Evolutionary conservation across 2,329 filamentous ascomycete genomes (phyloP).

Genomic region (Ramularia endophylla): DNA sequence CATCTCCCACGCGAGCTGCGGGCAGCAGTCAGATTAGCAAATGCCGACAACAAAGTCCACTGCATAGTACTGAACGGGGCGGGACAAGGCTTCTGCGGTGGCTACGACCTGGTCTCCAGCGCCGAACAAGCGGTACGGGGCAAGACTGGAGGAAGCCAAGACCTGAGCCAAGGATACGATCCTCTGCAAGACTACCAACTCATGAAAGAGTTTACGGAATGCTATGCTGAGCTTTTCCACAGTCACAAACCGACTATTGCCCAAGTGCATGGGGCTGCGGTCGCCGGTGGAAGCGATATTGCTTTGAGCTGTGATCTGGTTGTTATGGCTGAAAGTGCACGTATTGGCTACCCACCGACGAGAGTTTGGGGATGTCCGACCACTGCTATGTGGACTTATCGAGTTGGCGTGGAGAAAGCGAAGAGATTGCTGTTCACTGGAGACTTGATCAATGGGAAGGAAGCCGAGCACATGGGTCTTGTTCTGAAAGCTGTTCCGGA

Average conservation of each 20-base stretch:
- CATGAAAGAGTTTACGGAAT: slow-evolving; percentile 4
- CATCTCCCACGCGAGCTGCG: slow-evolving; percentile 5
- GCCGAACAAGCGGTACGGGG: slow-evolving; percentile 2
- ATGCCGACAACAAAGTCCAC: slow-evolving; percentile 5
- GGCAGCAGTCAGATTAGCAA: slow-evolving; percentile 4
- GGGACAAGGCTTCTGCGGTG: slow-evolving; percentile 9
- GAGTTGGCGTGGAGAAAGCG: slow-evolving; percentile 1
- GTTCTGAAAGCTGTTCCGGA: slow-evolving; percentile 7
- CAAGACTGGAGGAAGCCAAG: slow-evolving; percentile 2
- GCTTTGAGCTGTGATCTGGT: slow-evolving; percentile 4
- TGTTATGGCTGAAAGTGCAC: slow-evolving; percentile 3
- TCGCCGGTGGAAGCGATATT: slow-evolving; percentile 3
- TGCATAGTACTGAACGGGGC: slow-evolving; percentile 9
- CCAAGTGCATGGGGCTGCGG: slow-evolving; percentile 2
- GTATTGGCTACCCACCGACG: slow-evolving; percentile 3
- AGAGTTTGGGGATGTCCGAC: slow-evolving; percentile 4
- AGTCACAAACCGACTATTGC: slow-evolving; percentile 3
- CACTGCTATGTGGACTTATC: slow-evolving; percentile 2
- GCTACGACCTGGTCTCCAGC: slow-evolving; percentile 6
- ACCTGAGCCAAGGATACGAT: slow-evolving; percentile 2
- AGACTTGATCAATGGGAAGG: slow-evolving; percentile 7
- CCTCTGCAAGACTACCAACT: slow-evolving; percentile 3
- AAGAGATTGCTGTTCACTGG: slow-evolving; percentile 6
- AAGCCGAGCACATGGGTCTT: slow-evolving; percentile 8
- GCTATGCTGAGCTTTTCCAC: slow-evolving; percentile 3